Evolutionary conservation across 768 basidiomycete species (phyloP).

Genomic region (Gymnopilus dilepis): DNA sequence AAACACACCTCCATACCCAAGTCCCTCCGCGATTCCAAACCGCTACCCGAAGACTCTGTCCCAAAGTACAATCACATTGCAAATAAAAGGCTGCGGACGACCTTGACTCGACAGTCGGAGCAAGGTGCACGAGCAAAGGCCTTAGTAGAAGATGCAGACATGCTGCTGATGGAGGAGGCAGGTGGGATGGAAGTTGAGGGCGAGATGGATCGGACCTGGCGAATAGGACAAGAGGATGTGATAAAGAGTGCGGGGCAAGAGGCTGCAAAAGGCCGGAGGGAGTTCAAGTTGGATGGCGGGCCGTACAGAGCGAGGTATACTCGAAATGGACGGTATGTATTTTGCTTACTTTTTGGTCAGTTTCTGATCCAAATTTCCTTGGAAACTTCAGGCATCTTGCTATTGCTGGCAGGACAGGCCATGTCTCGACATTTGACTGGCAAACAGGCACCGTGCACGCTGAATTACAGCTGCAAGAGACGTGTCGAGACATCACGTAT

Average conservation of each 20-base stretch:
- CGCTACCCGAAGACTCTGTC: constrained; percentile 51
- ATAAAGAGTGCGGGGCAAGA: constrained; percentile 68
- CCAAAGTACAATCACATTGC: constrained; percentile 64
- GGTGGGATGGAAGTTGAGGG: constrained; percentile 80
- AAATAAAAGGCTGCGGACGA: constrained; percentile 77
- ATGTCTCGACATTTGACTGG: constrained; percentile 95
- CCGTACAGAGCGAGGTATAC: constrained; percentile 87
- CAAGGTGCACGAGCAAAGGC: constrained; percentile 67
- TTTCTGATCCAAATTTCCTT: not conserved
- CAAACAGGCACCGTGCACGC: constrained; percentile 83
- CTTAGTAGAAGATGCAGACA: constrained; percentile 71
- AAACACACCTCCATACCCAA: constrained; percentile 67
- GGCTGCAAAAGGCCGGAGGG: constrained; percentile 75
- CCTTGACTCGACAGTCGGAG: constrained; percentile 64
- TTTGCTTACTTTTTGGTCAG: not conserved
- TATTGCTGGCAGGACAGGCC: constrained; percentile 81
- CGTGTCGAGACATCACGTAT: constrained; percentile 87
- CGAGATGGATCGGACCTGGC: constrained; percentile 89
- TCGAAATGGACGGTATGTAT: constrained; percentile 79
- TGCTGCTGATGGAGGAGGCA: constrained; percentile 69
- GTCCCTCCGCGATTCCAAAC: constrained; percentile 61
- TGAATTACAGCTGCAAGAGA: constrained; percentile 89
- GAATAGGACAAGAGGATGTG: constrained; percentile 83
- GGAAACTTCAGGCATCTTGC: constrained; percentile 71
- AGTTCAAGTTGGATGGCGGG: constrained; percentile 85